Evolutionary conservation across 73 alveolate genomes (phyloP).

Genomic region (Symbiodinium natans): DNA sequence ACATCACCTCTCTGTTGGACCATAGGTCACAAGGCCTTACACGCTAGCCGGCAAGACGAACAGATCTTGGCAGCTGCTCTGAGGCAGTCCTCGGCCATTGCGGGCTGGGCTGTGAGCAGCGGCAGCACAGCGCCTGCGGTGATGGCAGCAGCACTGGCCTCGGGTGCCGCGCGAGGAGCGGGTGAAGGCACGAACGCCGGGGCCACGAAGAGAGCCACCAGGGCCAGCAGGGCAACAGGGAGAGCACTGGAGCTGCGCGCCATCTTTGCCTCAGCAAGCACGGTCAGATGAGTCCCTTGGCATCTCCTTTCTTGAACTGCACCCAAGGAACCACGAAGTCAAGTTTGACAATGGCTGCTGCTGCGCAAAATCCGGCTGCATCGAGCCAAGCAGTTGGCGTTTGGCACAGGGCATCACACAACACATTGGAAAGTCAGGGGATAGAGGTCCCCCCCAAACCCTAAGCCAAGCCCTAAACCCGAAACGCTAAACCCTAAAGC

Average conservation of each 20-base stretch:
- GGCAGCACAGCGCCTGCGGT: conserved; percentile 73
- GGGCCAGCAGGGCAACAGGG: conserved; percentile 25
- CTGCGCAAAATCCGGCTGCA: not conserved
- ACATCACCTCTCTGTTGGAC: too few species aligned
- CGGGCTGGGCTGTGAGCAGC: conserved; percentile 64
- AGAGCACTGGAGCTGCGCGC: conserved; percentile 77
- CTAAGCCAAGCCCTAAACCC: too few species aligned
- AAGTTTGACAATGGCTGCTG: not conserved
- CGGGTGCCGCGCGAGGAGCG: conserved; percentile 65
- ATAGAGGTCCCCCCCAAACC: too few species aligned
- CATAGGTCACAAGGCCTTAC: too few species aligned
- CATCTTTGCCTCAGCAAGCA: conserved; percentile 10
- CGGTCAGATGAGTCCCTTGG: too few species aligned
- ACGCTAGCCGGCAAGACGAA: not conserved
- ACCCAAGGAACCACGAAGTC: not conserved
- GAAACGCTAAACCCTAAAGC: too few species aligned
- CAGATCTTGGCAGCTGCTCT: not conserved
- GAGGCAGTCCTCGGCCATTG: conserved; percentile 44
- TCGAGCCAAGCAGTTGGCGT: too few species aligned
- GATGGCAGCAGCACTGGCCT: conserved; percentile 23
- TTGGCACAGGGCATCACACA: too few species aligned
- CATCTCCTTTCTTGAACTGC: too few species aligned
- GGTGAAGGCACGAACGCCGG: conserved; percentile 87
- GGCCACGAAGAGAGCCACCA: conserved; percentile 78
- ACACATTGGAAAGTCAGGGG: too few species aligned